Evolutionary conservation across 1,284 basidiomycete species (phyloP).

Genomic region (Termitomyces sp.): DNA sequence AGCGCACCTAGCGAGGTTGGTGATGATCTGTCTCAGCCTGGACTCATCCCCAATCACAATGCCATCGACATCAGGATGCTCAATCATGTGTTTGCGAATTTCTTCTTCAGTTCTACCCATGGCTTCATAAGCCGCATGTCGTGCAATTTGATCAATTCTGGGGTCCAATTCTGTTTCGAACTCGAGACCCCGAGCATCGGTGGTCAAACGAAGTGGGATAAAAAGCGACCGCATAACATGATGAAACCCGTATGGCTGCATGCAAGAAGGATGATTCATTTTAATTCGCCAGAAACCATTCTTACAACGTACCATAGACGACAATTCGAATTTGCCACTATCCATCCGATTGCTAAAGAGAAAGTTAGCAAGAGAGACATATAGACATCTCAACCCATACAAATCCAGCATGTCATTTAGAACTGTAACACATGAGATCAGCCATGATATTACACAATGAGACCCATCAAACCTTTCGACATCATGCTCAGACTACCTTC

Average conservation of each 20-base stretch:
- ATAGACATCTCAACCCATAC: constrained; percentile 34
- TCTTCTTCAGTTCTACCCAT: constrained; percentile 42
- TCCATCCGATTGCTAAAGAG: constrained; percentile 62
- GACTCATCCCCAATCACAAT: constrained; percentile 77
- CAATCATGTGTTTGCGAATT: constrained; percentile 36
- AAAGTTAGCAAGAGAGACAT: constrained; percentile 4
- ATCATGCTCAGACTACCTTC: constrained; percentile 85
- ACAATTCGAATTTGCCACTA: constrained; percentile 72
- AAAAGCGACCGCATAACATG: constrained; percentile 78
- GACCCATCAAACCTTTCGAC: constrained; percentile 57
- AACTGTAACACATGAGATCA: constrained; percentile 38
- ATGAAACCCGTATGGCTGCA: constrained; percentile 77
- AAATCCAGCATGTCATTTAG: constrained; percentile 86
- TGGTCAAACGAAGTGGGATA: constrained; percentile 70
- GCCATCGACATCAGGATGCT: constrained; percentile 51
- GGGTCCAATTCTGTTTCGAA: constrained; percentile 70
- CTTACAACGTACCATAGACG: constrained; percentile 42
- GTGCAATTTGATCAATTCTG: constrained; percentile 67
- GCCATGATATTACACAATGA: neutral
- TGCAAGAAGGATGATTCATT: neutral
- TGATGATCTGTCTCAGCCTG: constrained; percentile 75
- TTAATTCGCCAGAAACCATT: neutral
- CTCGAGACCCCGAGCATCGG: constrained; percentile 64
- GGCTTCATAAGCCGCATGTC: constrained; percentile 52
- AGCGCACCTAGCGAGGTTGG: constrained; percentile 66